phyloP scores from a whole-genome alignment of 1,284 basidiomycete genomes.

The Chiua sp. region DNA sequence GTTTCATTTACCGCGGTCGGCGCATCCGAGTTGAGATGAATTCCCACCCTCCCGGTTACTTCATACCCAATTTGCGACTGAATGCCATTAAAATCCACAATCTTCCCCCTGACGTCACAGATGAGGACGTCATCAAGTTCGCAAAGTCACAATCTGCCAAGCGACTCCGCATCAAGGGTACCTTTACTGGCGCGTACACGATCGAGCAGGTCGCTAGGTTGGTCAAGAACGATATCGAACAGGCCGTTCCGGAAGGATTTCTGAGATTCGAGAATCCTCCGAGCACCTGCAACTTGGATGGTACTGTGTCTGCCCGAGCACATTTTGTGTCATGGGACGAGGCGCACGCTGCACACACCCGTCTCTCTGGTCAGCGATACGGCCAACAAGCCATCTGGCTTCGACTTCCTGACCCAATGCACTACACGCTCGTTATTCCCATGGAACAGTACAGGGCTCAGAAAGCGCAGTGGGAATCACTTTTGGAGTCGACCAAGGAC shows the following conservation, averaged over 20 bases:
- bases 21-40: neutral
- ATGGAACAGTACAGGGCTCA: neutral
- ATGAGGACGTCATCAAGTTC: neutral
- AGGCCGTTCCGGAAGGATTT: neutral
- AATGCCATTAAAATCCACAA: neutral
- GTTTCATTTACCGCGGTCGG: neutral
- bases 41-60: neutral
- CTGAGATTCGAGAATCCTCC: neutral
- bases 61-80: neutral
- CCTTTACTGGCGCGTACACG: too few species aligned
- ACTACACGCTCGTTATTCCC: neutral
- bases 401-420: neutral
- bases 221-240: neutral
- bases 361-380: neutral
- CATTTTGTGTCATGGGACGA: neutral
- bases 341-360: neutral
- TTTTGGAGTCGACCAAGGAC: neutral
- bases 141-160: neutral
- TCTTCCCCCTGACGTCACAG: neutral
- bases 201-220: too few species aligned
- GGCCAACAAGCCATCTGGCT: neutral
- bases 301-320: neutral
- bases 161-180: neutral
- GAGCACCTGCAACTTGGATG: neutral
- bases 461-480: neutral